Percentiles rank a stretch among this genome's conserved stretches.
phyloP scores from a whole-genome alignment of 805 yeast genomes.

The Candida parachauliodes region DNA sequence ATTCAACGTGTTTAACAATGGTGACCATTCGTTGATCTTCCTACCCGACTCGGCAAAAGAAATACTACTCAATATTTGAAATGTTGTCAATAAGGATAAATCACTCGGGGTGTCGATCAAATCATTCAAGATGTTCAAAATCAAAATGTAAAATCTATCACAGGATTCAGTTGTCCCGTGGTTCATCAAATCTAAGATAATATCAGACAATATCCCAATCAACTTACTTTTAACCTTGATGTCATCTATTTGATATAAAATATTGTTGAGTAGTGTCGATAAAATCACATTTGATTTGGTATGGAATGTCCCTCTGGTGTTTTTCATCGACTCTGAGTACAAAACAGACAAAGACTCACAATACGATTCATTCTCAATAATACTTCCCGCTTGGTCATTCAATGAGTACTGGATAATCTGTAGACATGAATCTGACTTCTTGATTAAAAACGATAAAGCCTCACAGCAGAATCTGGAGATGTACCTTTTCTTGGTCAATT shows the following conservation, averaged over 20 bases:
- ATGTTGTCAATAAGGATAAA: conserved; percentile 6
- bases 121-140: conserved; percentile 17
- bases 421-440: conserved; percentile 57
- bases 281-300: conserved; percentile 61
- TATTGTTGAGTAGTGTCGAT: conserved; percentile 37
- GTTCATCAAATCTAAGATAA: conserved; percentile 48
- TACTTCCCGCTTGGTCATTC: conserved; percentile 25
- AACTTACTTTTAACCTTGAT: conserved; percentile 16
- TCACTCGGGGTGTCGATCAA: conserved; percentile 9
- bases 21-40: conserved; percentile 54
- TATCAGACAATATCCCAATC: conserved; percentile 53
- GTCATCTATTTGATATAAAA: conserved; percentile 14
- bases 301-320: conserved; percentile 70
- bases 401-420: conserved; percentile 45
- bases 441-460: conserved; percentile 77
- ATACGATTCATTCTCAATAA: conserved; percentile 44
- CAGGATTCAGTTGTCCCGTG: conserved; percentile 53
- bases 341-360: conserved; percentile 56
- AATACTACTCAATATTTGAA: conserved; percentile 19
- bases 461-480: conserved; percentile 85
- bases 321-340: conserved; percentile 69
- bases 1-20: conserved; percentile 19
- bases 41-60: conserved; percentile 69
- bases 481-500: conserved; percentile 53
- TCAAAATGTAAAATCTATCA: conserved; percentile 37